These are phyloP conservation scores for Vigna nakashimae DNA, from an alignment of 306 rosid species.

Conservation along the genomic window DNA sequence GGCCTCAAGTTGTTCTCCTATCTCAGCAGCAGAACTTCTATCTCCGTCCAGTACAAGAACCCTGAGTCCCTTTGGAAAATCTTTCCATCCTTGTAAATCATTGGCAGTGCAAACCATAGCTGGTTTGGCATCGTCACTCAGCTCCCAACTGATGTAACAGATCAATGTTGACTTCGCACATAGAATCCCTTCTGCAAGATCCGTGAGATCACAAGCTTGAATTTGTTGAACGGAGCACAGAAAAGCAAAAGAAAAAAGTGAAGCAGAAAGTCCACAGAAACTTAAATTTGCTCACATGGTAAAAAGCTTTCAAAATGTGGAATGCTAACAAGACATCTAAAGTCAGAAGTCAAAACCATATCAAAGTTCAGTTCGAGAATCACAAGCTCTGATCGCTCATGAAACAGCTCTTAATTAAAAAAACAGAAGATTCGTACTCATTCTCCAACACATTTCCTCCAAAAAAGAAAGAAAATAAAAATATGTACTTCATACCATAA, in stretches of 20 bases:
- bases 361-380: slow-evolving; percentile 14
- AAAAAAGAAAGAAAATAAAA: slow-evolving; percentile 7
- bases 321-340: slow-evolving; percentile 36
- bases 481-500: slow-evolving; percentile 2
- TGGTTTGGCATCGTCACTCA: slow-evolving; percentile 95
- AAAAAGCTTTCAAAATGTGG: slow-evolving; percentile 36
- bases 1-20: slow-evolving; percentile 77
- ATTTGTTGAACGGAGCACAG: slow-evolving; percentile 10
- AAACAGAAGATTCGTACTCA: slow-evolving; percentile 2
- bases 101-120: slow-evolving; percentile 98
- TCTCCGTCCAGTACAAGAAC: slow-evolving; percentile 93
- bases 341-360: slow-evolving; percentile 41
- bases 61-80: slow-evolving; percentile 94
- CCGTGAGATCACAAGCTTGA: slow-evolving; percentile 54
- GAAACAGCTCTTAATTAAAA: slow-evolving; percentile 28
- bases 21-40: slow-evolving; percentile 70
- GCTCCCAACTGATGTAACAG: slow-evolving; percentile 43
- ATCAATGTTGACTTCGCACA: slow-evolving; percentile 48
- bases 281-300: slow-evolving; percentile 31
- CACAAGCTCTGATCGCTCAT: slow-evolving; percentile 45
- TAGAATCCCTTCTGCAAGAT: slow-evolving; percentile 56
- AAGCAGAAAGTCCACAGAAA: slow-evolving; percentile 7
- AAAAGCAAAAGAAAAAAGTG: background rate
- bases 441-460: slow-evolving; percentile 33
- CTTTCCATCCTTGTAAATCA: slow-evolving; percentile 94